phyloP scores from a whole-genome alignment of 371 early-diverging fungal genomes.

The Chytridium lagenaria region DNA sequence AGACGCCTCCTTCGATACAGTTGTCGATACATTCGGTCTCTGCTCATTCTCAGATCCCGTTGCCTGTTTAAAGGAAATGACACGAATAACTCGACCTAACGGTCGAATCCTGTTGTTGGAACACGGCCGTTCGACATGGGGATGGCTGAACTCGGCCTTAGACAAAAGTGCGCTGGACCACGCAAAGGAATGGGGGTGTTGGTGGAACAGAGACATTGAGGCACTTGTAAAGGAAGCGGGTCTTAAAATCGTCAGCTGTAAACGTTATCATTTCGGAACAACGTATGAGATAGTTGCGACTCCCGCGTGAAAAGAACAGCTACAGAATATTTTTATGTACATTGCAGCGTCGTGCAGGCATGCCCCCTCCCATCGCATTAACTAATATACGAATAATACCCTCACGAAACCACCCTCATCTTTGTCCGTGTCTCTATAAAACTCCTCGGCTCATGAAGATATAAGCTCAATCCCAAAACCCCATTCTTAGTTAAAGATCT shows the following conservation, averaged over 20 bases:
- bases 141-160: slow-evolving; percentile 70
- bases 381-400: too few relatives aligned
- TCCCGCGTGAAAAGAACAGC: too few relatives aligned
- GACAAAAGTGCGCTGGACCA: slow-evolving; percentile 75
- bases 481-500: slow-evolving; percentile 60
- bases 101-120: slow-evolving; percentile 76
- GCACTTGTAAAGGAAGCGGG: slow-evolving; percentile 67
- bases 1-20: slow-evolving; percentile 68
- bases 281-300: slow-evolving; percentile 68
- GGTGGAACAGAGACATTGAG: slow-evolving; percentile 86
- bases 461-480: slow-evolving; percentile 51
- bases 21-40: slow-evolving; percentile 82
- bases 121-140: slow-evolving; percentile 69
- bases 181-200: slow-evolving; percentile 83
- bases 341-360: too few relatives aligned
- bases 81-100: slow-evolving; percentile 62
- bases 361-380: too few relatives aligned
- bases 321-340: too few relatives aligned
- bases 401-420: too few relatives aligned
- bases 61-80: slow-evolving; percentile 67
- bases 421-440: slow-evolving; percentile 54
- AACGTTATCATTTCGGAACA: slow-evolving; percentile 81
- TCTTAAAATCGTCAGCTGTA: slow-evolving; percentile 62
- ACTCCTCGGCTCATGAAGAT: slow-evolving; percentile 62
- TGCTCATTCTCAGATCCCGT: slow-evolving; percentile 78